Evolutionary conservation across 225 moss, liverwort and hornwort species (phyloP).

Genomic region (Polytrichum commune): DNA sequence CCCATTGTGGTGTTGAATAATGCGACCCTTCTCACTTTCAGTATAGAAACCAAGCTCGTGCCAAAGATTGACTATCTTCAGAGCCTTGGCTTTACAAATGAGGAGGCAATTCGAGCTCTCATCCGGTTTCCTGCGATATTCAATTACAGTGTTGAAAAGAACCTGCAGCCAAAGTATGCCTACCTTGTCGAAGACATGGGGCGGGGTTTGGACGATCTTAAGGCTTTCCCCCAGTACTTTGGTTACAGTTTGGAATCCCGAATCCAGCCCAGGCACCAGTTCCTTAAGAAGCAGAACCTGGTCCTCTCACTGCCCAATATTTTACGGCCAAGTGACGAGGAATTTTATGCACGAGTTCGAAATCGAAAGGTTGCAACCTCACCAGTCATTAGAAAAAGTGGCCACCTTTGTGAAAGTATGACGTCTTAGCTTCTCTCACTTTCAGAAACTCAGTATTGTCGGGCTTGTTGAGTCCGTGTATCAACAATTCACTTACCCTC

Average conservation of each 20-base stretch:
- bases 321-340: constrained; percentile 53
- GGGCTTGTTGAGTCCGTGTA: background rate
- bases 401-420: no score
- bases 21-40: constrained; percentile 67
- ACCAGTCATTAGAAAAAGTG: constrained; percentile 9
- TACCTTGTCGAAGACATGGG: constrained; percentile 72
- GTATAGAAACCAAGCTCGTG: constrained; percentile 55
- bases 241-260: constrained; percentile 73
- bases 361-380: constrained; percentile 13
- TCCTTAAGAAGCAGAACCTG: constrained; percentile 40
- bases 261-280: constrained; percentile 58
- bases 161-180: constrained; percentile 64
- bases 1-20: constrained; percentile 54
- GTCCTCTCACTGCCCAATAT: constrained; percentile 38
- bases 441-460: constrained; percentile 7
- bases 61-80: constrained; percentile 74
- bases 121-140: constrained; percentile 79
- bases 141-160: constrained; percentile 79
- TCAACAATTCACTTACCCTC: constrained; percentile 15
- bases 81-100: constrained; percentile 50
- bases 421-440: background rate
- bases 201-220: constrained; percentile 56
- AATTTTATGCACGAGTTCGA: constrained; percentile 45
- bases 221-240: constrained; percentile 83
- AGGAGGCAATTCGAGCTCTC: constrained; percentile 50